These are phyloP conservation scores for Alternaria infectoria DNA, from an alignment of 2,329 filamentous ascomycete genomes.

Conservation along the genomic window DNA sequence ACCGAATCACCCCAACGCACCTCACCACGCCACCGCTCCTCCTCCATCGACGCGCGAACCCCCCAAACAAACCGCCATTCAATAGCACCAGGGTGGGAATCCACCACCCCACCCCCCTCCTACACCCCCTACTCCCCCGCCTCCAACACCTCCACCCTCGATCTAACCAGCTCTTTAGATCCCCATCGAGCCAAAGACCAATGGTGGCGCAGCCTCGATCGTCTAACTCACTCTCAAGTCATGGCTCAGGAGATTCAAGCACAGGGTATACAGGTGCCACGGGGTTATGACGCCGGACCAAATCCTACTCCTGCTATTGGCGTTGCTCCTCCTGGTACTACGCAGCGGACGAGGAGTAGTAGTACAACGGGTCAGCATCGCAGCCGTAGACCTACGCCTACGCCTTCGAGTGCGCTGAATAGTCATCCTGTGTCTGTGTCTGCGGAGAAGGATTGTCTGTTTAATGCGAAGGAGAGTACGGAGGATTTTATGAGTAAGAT, in stretches of 20 bases:
- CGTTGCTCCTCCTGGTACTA: neutral
- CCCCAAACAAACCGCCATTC: constrained; percentile 2
- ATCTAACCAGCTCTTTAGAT: constrained; percentile 31
- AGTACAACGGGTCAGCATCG: neutral
- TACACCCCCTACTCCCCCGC: neutral
- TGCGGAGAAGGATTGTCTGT: neutral
- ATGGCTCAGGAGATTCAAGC: neutral
- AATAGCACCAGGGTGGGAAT: constrained; percentile 23
- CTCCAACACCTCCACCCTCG: constrained; percentile 21
- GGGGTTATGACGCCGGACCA: neutral
- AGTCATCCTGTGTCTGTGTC: neutral
- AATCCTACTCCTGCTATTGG: neutral
- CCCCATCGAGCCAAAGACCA: constrained; percentile 14
- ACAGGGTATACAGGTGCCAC: neutral
- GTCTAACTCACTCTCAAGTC: constrained; percentile 7
- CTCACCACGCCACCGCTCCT: constrained; percentile 17
- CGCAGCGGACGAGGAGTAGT: neutral
- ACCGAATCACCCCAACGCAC: constrained; percentile 22
- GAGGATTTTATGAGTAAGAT: constrained; percentile 3
- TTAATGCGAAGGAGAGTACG: neutral
- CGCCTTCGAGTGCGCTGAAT: neutral
- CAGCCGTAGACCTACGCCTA: neutral
- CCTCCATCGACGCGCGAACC: constrained; percentile 4
- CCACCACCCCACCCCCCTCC: constrained; percentile 13
- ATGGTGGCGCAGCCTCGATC: constrained; percentile 20